A percentile compares a stretch with the other conserved stretches of the same genome.
Evolutionary conservation across 2,329 filamentous ascomycete genomes (phyloP).

Genomic region (Talaromyces sp.): DNA sequence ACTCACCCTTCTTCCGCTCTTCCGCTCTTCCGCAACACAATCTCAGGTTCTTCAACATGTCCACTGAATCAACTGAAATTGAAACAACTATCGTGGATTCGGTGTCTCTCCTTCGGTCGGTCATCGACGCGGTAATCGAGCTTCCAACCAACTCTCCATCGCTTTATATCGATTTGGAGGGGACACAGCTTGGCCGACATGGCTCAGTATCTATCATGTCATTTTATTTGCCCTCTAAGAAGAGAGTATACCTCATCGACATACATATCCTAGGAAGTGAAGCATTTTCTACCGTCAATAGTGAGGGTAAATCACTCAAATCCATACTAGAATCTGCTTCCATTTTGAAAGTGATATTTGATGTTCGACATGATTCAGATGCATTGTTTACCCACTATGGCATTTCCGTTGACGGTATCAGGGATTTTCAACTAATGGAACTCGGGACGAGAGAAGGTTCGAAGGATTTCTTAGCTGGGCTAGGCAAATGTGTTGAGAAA

Average conservation of each 20-base stretch:
- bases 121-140: not conserved
- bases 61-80: no score
- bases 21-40: no score
- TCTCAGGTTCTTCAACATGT: no score
- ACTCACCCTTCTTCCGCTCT: no score
- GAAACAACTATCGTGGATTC: no score
- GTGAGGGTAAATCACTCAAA: not conserved
- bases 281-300: not conserved
- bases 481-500: no score
- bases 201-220: not conserved
- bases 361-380: conserved; percentile 56
- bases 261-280: not conserved
- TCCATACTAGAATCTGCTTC: conserved; percentile 40
- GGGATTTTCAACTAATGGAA: no score
- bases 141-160: not conserved
- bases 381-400: conserved; percentile 42
- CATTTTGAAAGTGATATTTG: conserved; percentile 53
- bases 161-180: not conserved
- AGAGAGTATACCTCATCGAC: not conserved
- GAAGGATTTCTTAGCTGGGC: no score
- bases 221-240: not conserved
- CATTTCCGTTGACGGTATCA: not conserved
- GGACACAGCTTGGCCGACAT: not conserved
- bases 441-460: no score
- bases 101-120: no score